phyloP scores from a whole-genome alignment of 2,329 filamentous ascomycete genomes.

The Microdochium trichocladiopsis region DNA sequence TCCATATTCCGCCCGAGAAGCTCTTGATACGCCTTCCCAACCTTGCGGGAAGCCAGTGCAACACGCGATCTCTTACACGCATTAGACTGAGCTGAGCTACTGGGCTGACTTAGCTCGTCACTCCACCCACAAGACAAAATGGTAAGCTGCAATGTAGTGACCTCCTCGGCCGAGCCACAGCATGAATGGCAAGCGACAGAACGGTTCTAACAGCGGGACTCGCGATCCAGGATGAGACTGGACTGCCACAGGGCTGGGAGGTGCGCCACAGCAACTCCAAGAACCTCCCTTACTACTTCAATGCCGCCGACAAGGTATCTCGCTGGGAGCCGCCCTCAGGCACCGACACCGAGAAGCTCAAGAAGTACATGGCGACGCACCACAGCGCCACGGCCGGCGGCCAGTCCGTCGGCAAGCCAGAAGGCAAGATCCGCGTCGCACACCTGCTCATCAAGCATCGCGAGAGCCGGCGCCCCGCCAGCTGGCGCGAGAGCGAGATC shows the following conservation, averaged over 20 bases:
- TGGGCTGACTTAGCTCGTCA: neutral
- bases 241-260: slow-evolving; percentile 84
- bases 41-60: neutral
- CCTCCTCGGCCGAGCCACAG: too few relatives aligned
- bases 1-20: neutral
- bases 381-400: slow-evolving; percentile 57
- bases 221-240: slow-evolving; percentile 57
- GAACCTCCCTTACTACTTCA: slow-evolving; percentile 99
- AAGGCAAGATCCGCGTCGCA: slow-evolving; percentile 86
- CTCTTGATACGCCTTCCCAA: neutral
- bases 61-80: too few relatives aligned
- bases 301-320: slow-evolving; percentile 76
- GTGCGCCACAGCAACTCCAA: slow-evolving; percentile 97
- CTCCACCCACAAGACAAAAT: neutral
- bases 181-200: neutral
- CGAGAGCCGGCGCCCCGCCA: slow-evolving; percentile 80
- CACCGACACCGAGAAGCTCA: slow-evolving; percentile 87
- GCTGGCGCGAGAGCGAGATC: slow-evolving; percentile 88
- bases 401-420: slow-evolving; percentile 30
- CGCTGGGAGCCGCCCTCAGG: slow-evolving; percentile 89
- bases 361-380: slow-evolving; percentile 85
- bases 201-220: neutral
- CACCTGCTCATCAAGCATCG: slow-evolving; percentile 93
- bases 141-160: too few relatives aligned
- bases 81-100: neutral